These are phyloP conservation scores for Rhinocladiella similis DNA, from an alignment of 2,329 filamentous ascomycete genomes.

Conservation along the genomic window DNA sequence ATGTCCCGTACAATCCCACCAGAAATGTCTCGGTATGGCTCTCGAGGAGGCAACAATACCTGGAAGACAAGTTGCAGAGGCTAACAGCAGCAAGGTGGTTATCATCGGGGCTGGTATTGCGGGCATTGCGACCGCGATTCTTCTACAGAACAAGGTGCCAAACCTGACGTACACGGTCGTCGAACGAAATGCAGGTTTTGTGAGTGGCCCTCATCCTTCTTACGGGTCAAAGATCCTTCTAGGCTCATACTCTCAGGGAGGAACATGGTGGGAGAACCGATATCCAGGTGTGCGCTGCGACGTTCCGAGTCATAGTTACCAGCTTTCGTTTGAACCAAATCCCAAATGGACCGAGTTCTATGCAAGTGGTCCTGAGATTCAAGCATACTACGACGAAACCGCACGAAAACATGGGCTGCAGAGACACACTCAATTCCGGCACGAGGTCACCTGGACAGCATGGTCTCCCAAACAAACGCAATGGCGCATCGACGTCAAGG, in stretches of 20 bases:
- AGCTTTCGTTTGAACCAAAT: constrained; percentile 48
- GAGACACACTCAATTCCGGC: constrained; percentile 24
- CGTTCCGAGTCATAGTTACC: constrained; percentile 50
- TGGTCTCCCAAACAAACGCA: constrained; percentile 13
- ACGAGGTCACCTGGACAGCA: constrained; percentile 13
- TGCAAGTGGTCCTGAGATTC: constrained; percentile 17
- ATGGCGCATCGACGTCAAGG: constrained; percentile 4
- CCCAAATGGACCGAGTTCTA: constrained; percentile 36
- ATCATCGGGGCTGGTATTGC: constrained; percentile 43
- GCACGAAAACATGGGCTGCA: constrained; percentile 20
- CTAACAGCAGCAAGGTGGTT: constrained; percentile 29
- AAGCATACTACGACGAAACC: constrained; percentile 15
- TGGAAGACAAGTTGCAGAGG: too few species aligned
- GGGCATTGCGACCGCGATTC: constrained; percentile 40
- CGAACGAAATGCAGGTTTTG: constrained; percentile 27
- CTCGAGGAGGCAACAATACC: too few species aligned
- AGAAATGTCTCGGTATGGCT: too few species aligned
- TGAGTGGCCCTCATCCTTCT: too few species aligned
- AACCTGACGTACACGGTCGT: constrained; percentile 27
- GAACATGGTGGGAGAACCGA: constrained; percentile 23
- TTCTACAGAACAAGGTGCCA: constrained; percentile 29
- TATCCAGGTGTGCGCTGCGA: constrained; percentile 33
- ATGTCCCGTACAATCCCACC: too few species aligned
- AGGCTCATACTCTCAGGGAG: not conserved
- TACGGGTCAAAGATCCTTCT: too few species aligned